phyloP scores from a whole-genome alignment of 2,329 filamentous ascomycete species.

The Thermomyces lanuginosus region DNA sequence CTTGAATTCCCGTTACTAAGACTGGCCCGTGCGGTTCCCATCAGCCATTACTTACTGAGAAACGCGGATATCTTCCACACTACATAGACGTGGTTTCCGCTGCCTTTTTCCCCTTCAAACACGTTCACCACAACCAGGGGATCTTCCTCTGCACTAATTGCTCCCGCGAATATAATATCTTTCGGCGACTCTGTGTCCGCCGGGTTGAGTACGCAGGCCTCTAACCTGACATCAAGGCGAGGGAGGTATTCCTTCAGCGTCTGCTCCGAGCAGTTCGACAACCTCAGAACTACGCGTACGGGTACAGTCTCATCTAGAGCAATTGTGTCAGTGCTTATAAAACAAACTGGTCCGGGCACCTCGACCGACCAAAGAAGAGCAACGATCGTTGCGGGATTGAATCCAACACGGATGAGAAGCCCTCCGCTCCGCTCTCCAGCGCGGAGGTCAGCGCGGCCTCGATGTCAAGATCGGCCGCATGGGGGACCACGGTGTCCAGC shows the following conservation, averaged over 20 bases:
- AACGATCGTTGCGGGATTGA: conserved; percentile 35
- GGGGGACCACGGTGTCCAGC: conserved; percentile 29
- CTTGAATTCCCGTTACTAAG: too few species aligned
- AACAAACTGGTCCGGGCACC: conserved; percentile 2
- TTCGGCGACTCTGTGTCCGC: conserved; percentile 27
- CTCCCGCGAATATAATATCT: conserved; percentile 29
- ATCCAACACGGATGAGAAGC: conserved; percentile 29
- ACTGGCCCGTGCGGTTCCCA: too few species aligned
- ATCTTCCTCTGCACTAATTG: conserved; percentile 23
- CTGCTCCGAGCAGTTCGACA: conserved; percentile 33
- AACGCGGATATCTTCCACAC: conserved; percentile 30
- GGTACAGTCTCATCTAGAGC: conserved; percentile 38
- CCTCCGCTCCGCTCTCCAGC: conserved; percentile 29
- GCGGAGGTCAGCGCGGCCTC: conserved; percentile 28
- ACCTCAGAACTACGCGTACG: conserved; percentile 35
- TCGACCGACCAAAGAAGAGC: conserved; percentile 34
- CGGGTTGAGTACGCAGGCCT: conserved; percentile 31
- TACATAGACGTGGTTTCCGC: conserved; percentile 25
- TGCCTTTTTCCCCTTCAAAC: conserved; percentile 22
- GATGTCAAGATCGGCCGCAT: conserved; percentile 23
- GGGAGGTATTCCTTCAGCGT: conserved; percentile 33
- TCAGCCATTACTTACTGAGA: conserved; percentile 19
- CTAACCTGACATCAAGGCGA: conserved; percentile 34
- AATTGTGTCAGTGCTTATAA: conserved; percentile 26
- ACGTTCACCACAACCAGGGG: conserved; percentile 31